Evolutionary conservation across 139 green algal species (phyloP).

Genomic region (Desmodesmus armatus): DNA sequence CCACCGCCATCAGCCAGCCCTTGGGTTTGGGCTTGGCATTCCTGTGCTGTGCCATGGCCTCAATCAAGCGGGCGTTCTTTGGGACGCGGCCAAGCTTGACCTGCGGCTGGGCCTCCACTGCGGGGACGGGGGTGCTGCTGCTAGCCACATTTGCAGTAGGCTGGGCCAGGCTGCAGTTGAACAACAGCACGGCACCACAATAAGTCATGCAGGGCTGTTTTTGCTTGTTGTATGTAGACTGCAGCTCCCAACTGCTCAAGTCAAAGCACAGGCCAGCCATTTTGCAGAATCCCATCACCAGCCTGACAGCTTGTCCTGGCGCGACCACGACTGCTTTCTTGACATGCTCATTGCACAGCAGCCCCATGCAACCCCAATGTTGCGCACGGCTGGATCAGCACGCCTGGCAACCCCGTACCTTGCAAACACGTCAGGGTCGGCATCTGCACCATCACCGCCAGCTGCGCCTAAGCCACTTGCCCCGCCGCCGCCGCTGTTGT

Average conservation of each 20-base stretch:
- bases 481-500: neutral
- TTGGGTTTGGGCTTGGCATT: slow-evolving; percentile 61
- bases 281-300: too few species aligned
- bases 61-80: slow-evolving; percentile 62
- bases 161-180: neutral
- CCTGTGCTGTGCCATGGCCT: slow-evolving; percentile 60
- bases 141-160: neutral
- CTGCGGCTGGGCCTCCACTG: slow-evolving; percentile 22
- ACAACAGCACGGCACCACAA: neutral
- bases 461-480: neutral
- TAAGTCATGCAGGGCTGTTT: neutral
- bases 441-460: slow-evolving; percentile 1
- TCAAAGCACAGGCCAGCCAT: too few species aligned
- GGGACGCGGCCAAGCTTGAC: slow-evolving; percentile 51
- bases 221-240: too few species aligned
- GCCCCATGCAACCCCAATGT: too few species aligned
- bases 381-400: too few species aligned
- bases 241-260: too few species aligned
- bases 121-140: neutral
- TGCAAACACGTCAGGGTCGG: neutral
- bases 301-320: too few species aligned
- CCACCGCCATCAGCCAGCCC: slow-evolving; percentile 63
- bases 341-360: too few species aligned
- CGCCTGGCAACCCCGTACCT: neutral
- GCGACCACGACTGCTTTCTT: too few species aligned